phyloP scores from a whole-genome alignment of 2,329 filamentous ascomycete species.

The Pseudogymnoascus sp. region DNA sequence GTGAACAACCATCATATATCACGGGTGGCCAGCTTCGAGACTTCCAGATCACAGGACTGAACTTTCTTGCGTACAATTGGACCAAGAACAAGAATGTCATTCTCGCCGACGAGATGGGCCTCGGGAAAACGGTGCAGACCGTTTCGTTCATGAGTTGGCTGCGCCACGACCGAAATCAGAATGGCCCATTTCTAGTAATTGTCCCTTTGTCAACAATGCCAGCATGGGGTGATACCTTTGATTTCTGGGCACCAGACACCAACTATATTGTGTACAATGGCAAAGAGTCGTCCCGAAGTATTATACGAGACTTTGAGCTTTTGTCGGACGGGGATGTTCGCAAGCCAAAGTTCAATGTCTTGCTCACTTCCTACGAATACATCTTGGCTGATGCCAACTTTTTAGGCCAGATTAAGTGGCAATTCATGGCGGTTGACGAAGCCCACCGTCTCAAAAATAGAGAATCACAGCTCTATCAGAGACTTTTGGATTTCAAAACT shows the following conservation, averaged over 20 bases:
- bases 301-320: conserved; percentile 85
- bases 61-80: conserved; percentile 96
- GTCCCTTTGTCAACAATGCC: conserved; percentile 95
- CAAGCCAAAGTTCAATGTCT: conserved; percentile 93
- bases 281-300: conserved; percentile 73
- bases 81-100: conserved; percentile 90
- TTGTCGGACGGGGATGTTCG: conserved; percentile 77
- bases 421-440: conserved; percentile 92
- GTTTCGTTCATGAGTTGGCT: conserved; percentile 97
- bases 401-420: conserved; percentile 88
- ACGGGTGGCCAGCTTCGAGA: conserved; percentile 75
- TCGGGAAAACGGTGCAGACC: conserved; percentile 96
- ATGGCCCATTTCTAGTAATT: conserved; percentile 94
- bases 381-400: conserved; percentile 80
- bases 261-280: conserved; percentile 98
- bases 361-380: conserved; percentile 96
- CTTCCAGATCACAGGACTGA: conserved; percentile 89
- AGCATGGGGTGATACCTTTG: conserved; percentile 96
- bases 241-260: conserved; percentile 87
- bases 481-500: conserved; percentile 75
- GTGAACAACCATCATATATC: conserved; percentile 79
- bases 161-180: conserved; percentile 77
- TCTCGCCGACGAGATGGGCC: conserved; percentile 94
- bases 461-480: conserved; percentile 85
- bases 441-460: conserved; percentile 94